Evolutionary conservation across 176 grass and related monocot species (phyloP), one percentile per base, ranked within the genome.

Genomic region (Bromus sterilis): DNA sequence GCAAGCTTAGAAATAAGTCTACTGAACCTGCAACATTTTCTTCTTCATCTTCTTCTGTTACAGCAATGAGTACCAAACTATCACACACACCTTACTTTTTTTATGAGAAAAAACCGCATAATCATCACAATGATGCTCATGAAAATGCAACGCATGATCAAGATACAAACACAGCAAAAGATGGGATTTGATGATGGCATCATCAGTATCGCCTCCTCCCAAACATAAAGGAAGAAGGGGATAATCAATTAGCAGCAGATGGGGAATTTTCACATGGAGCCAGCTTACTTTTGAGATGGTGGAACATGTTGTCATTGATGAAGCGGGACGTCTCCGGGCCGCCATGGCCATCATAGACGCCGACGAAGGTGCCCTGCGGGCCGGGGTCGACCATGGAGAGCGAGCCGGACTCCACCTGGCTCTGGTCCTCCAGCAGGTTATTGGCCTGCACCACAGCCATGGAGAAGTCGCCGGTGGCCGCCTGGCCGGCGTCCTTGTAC

Each of bases 381-480:
- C 89, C 75, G 6, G 78, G 74, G n/a, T 97, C 89, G 16, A 40
- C 71, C 24, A 83, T 66, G 81, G 83, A 91, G 79, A 97, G 86
- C 33, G 75, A 28, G 32, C 91, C 89, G 24, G 94, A 91, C 85
- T 97, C 94, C 63, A 97, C 86, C 75, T 93, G 94, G 71, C 94
- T 93, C 71, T 87, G 89, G 72, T 97, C 94, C 85, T 97, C 94
- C 12, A 97, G 91, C 71, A 93, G 86, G 78, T 86, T 91, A 67
- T 97, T 93, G 73, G 94, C 94, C 91, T 93, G 94, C 74, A 97
- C 94, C 61, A 97, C 91, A 4, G 94, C 91, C 94, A 97, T 97
- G 74, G 91, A 97, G 91, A 91, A 97, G 30, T 97, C 94, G n/a
- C 94, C 86, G 30, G 75, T 83, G 64, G 37, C 71, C 46, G 87